Percentiles rank a stretch among this genome's conserved stretches.
phyloP scores from a whole-genome alignment of 495 filamentous ascomycete species.

The Chaetomium fimeti region DNA sequence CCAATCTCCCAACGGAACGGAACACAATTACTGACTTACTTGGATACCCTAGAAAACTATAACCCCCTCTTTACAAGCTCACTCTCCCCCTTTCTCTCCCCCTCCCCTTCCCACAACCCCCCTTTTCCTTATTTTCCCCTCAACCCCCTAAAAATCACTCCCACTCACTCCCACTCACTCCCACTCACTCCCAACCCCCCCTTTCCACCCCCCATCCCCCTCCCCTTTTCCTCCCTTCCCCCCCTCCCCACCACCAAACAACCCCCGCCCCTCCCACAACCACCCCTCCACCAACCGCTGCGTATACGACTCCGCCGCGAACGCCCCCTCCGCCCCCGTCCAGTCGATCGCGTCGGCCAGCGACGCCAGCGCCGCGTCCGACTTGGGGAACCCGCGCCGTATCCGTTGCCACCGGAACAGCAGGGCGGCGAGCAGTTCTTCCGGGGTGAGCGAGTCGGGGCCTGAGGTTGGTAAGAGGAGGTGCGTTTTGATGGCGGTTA shows the following conservation, averaged over 20 bases:
- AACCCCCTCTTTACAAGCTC: too few relatives aligned
- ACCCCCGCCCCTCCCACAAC: background rate
- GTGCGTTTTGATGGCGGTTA: background rate
- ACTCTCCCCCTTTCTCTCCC: too few relatives aligned
- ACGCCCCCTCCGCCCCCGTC: slow-evolving; percentile 1
- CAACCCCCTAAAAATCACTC: too few relatives aligned
- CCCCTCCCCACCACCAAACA: slow-evolving; percentile 1
- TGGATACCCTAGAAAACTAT: too few relatives aligned
- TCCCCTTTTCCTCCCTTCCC: too few relatives aligned
- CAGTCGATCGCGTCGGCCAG: slow-evolving; percentile 13
- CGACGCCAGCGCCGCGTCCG: background rate
- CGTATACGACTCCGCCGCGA: background rate
- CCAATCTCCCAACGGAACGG: too few relatives aligned
- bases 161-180: background rate
- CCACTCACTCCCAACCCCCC: background rate
- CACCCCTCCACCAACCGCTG: background rate
- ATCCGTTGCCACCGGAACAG: background rate
- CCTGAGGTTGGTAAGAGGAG: background rate
- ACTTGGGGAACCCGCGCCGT: background rate
- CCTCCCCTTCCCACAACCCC: too few relatives aligned
- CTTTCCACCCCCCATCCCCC: too few relatives aligned
- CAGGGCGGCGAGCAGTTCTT: slow-evolving; percentile 1
- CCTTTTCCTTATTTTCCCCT: background rate
- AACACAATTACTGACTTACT: too few relatives aligned
- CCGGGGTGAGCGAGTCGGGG: background rate